A percentile compares a stretch with the other conserved stretches of the same genome.
These are phyloP conservation scores for Onygena corvina DNA, from an alignment of 2,329 filamentous ascomycete genomes.

Conservation along the genomic window DNA sequence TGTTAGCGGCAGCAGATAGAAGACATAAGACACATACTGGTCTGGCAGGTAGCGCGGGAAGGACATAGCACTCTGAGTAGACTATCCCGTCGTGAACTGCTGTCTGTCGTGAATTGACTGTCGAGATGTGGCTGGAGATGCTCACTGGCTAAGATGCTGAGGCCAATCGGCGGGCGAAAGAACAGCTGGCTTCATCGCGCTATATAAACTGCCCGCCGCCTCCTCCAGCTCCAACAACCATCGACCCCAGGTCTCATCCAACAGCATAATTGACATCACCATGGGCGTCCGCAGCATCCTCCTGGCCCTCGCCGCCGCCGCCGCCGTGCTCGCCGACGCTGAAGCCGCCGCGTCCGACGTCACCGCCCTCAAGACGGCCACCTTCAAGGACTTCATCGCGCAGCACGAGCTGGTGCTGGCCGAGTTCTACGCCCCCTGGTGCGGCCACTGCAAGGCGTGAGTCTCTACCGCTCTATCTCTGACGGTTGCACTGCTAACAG, in stretches of 20 bases:
- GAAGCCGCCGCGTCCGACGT: constrained; percentile 56
- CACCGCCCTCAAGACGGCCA: constrained; percentile 68
- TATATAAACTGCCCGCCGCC: constrained; percentile 9
- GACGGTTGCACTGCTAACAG: too few relatives aligned
- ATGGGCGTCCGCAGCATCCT: constrained; percentile 32
- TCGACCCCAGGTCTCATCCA: too few relatives aligned
- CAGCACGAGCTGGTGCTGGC: constrained; percentile 80
- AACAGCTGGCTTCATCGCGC: constrained; percentile 8
- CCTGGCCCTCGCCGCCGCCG: constrained; percentile 24
- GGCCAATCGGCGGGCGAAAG: constrained; percentile 15
- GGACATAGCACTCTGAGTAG: background rate
- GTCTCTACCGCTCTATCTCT: too few relatives aligned
- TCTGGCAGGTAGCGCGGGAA: background rate
- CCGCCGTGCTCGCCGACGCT: constrained; percentile 22
- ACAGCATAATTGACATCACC: background rate
- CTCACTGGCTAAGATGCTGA: background rate
- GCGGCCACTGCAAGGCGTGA: constrained; percentile 97
- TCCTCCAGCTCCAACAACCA: background rate
- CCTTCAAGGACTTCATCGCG: constrained; percentile 76
- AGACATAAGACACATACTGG: background rate
- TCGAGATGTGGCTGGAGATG: too few relatives aligned
- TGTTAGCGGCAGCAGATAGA: too few relatives aligned
- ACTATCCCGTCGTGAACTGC: background rate
- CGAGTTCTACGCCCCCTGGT: constrained; percentile 97
- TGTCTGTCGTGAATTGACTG: too few relatives aligned